phyloP scores from a whole-genome alignment of 805 yeast genomes.

The Vanderwaltozyma tropicalis region DNA sequence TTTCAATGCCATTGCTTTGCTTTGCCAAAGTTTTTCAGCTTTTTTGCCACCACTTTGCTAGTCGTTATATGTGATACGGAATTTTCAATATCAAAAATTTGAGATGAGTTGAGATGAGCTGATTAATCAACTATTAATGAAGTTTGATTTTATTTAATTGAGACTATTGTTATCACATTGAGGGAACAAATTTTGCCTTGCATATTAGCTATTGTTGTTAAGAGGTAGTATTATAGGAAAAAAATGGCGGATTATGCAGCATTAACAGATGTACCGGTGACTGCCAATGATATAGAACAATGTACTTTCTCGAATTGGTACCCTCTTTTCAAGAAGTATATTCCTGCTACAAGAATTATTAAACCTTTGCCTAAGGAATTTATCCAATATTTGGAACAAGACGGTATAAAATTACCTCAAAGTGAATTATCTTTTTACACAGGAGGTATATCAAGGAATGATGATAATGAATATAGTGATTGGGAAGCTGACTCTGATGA shows the following conservation, averaged over 20 bases:
- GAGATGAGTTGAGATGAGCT: conserved; percentile 1
- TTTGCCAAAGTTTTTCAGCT: not conserved
- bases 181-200: too few relatives aligned
- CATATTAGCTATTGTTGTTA: too few relatives aligned
- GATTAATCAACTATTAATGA: not conserved
- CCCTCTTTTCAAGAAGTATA: conserved; percentile 34
- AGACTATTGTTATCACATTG: too few relatives aligned
- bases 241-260: conserved; percentile 10
- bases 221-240: not conserved
- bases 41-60: not conserved
- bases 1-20: not conserved
- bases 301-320: conserved; percentile 58
- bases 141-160: not conserved
- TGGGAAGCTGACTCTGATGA: conserved; percentile 40
- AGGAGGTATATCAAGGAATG: conserved; percentile 29
- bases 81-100: not conserved
- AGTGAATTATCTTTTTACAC: conserved; percentile 28
- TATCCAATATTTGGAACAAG: conserved; percentile 49
- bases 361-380: conserved; percentile 49
- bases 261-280: conserved; percentile 19
- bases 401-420: conserved; percentile 56
- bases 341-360: conserved; percentile 44
- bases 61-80: not conserved
- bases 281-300: conserved; percentile 36
- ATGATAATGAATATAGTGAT: conserved; percentile 63